A percentile compares a stretch with the other conserved stretches of the same genome.
Evolutionary conservation across 2,329 filamentous ascomycete species (phyloP).

Genomic region (Sclerotinia subarctica): DNA sequence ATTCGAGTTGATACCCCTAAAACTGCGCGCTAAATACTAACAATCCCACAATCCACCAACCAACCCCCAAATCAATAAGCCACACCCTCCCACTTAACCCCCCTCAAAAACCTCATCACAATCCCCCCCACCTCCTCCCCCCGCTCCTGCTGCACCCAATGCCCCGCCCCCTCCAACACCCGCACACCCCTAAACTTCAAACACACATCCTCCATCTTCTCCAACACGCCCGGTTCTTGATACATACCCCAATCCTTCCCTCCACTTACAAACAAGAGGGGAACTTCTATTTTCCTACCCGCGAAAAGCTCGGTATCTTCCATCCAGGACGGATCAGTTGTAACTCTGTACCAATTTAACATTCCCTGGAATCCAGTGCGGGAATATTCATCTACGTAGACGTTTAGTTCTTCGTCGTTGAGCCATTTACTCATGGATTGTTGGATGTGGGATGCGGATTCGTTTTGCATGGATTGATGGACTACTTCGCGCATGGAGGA

Average conservation of each 20-base stretch:
- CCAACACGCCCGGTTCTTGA: slow-evolving; percentile 62
- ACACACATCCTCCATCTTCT: slow-evolving; percentile 53
- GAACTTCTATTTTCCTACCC: slow-evolving; percentile 59
- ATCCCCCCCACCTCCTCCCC: slow-evolving; percentile 51
- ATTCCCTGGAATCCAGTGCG: slow-evolving; percentile 64
- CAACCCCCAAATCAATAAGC: slow-evolving; percentile 15
- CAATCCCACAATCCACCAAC: too few relatives aligned
- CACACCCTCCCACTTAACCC: slow-evolving; percentile 19
- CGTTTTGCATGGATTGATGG: slow-evolving; percentile 51
- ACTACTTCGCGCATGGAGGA: slow-evolving; percentile 59
- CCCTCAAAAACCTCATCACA: slow-evolving; percentile 44
- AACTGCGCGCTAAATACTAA: too few relatives aligned
- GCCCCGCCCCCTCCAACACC: slow-evolving; percentile 59
- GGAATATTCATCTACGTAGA: slow-evolving; percentile 59
- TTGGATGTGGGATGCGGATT: slow-evolving; percentile 45
- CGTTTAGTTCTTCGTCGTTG: slow-evolving; percentile 51
- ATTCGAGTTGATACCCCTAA: too few relatives aligned
- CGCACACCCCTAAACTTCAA: slow-evolving; percentile 50
- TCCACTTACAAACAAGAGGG: slow-evolving; percentile 60
- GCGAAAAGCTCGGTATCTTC: slow-evolving; percentile 57
- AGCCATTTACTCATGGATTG: slow-evolving; percentile 49
- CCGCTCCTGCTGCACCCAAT: slow-evolving; percentile 69
- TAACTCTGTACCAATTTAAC: slow-evolving; percentile 64
- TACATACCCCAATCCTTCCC: slow-evolving; percentile 65
- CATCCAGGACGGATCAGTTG: slow-evolving; percentile 48